Evolutionary conservation across 2,329 filamentous ascomycete species (phyloP), one percentile per base, ranked within the genome.

Genomic region (Ophiostoma sp.): DNA sequence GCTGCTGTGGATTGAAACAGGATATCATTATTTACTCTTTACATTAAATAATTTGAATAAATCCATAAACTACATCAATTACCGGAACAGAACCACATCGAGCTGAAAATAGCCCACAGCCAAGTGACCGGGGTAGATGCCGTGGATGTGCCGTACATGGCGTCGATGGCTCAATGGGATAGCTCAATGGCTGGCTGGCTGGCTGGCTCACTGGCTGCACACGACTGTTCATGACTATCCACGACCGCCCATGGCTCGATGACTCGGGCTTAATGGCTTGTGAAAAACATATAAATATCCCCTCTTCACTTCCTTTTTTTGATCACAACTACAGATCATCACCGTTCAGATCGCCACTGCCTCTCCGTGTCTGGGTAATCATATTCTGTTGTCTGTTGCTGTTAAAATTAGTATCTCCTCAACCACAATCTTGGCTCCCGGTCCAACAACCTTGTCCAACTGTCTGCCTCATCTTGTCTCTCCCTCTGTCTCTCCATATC

Each of bases 101-200:
- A 60, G 55, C 55, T 60, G 55, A 60, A 60, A 2, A 7, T 16
- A 16, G 27, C 9, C 11, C 45, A 6, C 55, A 38, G 55, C 55
- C 55, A 60, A 60, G 5, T 38, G 55, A 60, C 55, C 27, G 27
- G 55, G 55, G 11, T 60, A 1, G 18, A 60, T 60, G 27, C 55
- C 55, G 27, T 60, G 55, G 55, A 60, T 60, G 55, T 40, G 55
- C 55, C 55, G 55, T 60, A 38, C n/a, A 60, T 60, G 55, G 55
- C 55, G 49, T 52, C 27, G 55, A 60, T 60, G 55, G 55, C 55
- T 60, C 9, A 11, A 44, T 44, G 42, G 11, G 6, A 44, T 60
- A 14, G 27, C 52, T 27, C 14, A 27, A 40, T 60, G 55, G 27
- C 49, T 36, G 18, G 16, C n/a, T 60, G n/a, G 27, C 5, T 27